phyloP scores from a whole-genome alignment of 1,284 basidiomycete genomes.

The Austroboletus sp. region DNA sequence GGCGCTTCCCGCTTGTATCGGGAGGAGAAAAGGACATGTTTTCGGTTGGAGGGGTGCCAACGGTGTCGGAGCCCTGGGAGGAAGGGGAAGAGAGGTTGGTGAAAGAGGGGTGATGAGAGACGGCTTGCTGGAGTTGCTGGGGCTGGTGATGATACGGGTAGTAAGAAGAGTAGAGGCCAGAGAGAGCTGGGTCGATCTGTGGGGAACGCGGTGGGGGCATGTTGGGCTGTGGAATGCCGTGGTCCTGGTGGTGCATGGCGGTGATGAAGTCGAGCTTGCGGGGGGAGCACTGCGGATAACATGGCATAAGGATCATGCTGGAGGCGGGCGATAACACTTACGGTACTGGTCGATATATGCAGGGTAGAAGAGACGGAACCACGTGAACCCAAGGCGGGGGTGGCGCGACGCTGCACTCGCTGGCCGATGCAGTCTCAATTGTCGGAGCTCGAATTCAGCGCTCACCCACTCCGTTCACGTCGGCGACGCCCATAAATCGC shows the following conservation, averaged over 20 bases:
- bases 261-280: constrained; percentile 19
- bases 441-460: constrained; percentile 2
- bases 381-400: constrained; percentile 10
- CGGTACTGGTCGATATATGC: constrained; percentile 8
- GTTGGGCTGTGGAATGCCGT: constrained; percentile 34
- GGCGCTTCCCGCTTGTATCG: constrained; percentile 59
- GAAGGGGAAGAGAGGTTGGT: constrained; percentile 58
- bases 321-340: constrained; percentile 10
- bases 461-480: background rate
- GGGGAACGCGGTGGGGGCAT: constrained; percentile 56
- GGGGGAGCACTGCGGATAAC: constrained; percentile 22
- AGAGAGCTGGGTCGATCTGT: constrained; percentile 57
- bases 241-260: constrained; percentile 38
- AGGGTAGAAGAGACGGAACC: background rate
- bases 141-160: constrained; percentile 45
- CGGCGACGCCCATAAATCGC: background rate
- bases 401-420: constrained; percentile 1
- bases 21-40: constrained; percentile 46
- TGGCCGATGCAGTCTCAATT: background rate
- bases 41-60: constrained; percentile 65
- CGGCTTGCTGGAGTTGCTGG: constrained; percentile 35
- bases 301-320: constrained; percentile 16
- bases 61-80: constrained; percentile 65
- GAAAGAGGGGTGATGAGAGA: constrained; percentile 43
- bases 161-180: constrained; percentile 51